Conservation (phyloP, 192 early-diverging fungal genomes). For the Phycomyces blakesleeanus region DNA sequence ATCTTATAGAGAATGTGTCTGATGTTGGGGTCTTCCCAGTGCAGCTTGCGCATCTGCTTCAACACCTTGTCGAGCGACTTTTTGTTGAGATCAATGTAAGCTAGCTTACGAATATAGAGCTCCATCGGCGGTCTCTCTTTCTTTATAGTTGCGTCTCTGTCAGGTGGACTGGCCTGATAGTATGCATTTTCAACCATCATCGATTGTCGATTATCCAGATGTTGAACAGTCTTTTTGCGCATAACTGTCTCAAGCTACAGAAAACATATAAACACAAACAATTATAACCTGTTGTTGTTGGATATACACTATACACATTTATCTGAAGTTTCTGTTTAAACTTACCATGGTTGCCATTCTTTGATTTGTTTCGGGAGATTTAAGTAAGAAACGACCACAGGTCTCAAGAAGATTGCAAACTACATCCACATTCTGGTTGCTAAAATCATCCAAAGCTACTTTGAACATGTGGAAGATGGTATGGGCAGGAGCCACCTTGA, state of each 20-base stretch:
- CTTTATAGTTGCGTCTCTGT: constrained; percentile 47
- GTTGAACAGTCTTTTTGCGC: constrained; percentile 81
- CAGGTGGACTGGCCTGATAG: constrained; percentile 84
- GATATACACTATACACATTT: no score
- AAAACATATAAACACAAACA: neutral
- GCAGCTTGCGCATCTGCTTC: constrained; percentile 73
- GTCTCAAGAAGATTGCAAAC: constrained; percentile 81
- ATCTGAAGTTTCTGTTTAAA: neutral
- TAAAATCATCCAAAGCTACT: constrained; percentile 81
- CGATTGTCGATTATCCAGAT: constrained; percentile 78
- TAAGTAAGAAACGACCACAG: constrained; percentile 85
- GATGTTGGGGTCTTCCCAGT: constrained; percentile 73
- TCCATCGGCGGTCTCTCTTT: constrained; percentile 83
- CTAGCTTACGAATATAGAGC: constrained; percentile 81
- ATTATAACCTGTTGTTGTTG: no score
- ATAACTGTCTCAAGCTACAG: constrained; percentile 81
- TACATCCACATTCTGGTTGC: constrained; percentile 79
- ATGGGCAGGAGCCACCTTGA: constrained; percentile 77
- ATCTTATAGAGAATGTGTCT: constrained; percentile 61
- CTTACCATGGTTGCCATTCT: constrained; percentile 67
- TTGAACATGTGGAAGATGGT: constrained; percentile 84
- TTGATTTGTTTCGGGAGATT: constrained; percentile 66
- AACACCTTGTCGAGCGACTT: constrained; percentile 65
- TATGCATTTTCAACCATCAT: constrained; percentile 95
- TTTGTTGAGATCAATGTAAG: constrained; percentile 80